Base-by-base conservation (phyloP, 2,329 filamentous ascomycete species). In the Fonsecaea pedrosoi region DNA sequence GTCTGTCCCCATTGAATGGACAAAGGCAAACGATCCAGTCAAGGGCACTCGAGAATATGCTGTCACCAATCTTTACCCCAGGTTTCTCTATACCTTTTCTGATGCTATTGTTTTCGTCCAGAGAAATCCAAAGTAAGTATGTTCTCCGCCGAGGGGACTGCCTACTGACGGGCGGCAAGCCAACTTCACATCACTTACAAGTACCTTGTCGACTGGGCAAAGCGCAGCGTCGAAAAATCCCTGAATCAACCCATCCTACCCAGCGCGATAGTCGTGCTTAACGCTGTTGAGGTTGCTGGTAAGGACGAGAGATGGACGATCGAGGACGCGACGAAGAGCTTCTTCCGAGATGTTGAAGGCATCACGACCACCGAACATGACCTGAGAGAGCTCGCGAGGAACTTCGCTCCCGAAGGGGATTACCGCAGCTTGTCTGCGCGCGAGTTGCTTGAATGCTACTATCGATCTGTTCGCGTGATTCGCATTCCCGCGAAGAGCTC, bases 171-270 rank as follows among this genome's bases (percentile, higher is more conserved):
- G 8, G 12, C 13, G 18, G 13, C 54, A n/a, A 55, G 35, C 54
- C 35, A 55, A 55, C 54, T 34, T 8, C 54, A 55, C 54, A 55
- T 34, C 5, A 55, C 54, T 2, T 55, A 35, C 54, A 38, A 55
- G 25, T 55, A 66, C 75, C 30, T 86, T 4, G 72, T 86, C 12
- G 77, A 80, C 45, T 86, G 84, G 84, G 84, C 83, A 13, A 78
- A 79, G 2, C 80, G 82, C 12, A 81, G 82, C 1, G 75, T 86
- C 6, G 84, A 86, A 68, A 84, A 80, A 66, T 84, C 84, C 0
- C 78, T 82, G 53, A 86, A 86, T 65, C 85, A 87, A 69, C 84
- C 85, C 0, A 79, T 82, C 2, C 77, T 87, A 2, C 84, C 85
- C 2, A 83, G 86, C 70, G 84, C 82, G 5, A 80, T 87, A 60